Evolutionary conservation across 768 basidiomycete species (phyloP).

Genomic region (Auricularia auricula-judae): DNA sequence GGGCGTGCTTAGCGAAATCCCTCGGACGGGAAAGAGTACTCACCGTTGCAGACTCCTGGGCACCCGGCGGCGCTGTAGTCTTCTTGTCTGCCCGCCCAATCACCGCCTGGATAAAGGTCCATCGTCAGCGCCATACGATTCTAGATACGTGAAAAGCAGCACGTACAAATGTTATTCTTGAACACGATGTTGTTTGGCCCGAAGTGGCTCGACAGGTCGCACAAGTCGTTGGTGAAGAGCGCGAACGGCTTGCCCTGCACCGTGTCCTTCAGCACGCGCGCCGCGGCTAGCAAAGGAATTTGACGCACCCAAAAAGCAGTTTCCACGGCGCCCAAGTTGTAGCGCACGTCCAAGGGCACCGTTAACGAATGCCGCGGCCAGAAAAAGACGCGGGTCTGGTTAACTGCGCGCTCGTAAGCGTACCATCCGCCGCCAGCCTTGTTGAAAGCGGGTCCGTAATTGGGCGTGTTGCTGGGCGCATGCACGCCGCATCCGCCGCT

Average conservation of each 20-base stretch:
- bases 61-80: conserved; percentile 38
- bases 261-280: background rate
- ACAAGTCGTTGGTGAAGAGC: conserved; percentile 45
- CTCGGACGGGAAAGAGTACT: too few relatives aligned
- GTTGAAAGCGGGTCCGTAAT: conserved; percentile 52
- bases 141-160: background rate
- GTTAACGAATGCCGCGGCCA: conserved; percentile 36
- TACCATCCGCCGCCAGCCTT: conserved; percentile 51
- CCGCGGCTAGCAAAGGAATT: background rate
- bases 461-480: conserved; percentile 23
- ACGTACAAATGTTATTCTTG: conserved; percentile 58
- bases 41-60: conserved; percentile 41
- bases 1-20: too few relatives aligned
- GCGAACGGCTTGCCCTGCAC: conserved; percentile 46
- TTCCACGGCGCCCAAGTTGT: conserved; percentile 30
- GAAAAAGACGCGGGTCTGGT: conserved; percentile 60
- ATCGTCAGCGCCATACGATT: background rate
- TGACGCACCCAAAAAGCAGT: conserved; percentile 41
- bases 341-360: conserved; percentile 19
- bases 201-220: conserved; percentile 46
- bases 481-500: conserved; percentile 51
- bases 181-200: conserved; percentile 53
- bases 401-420: conserved; percentile 36
- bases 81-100: conserved; percentile 39
- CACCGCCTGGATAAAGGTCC: conserved; percentile 31